Percentiles rank a stretch among this genome's conserved stretches.
Evolutionary conservation across 2,329 filamentous ascomycete species (phyloP).

Genomic region (Ophiocordyceps polyrhachis-furcata): DNA sequence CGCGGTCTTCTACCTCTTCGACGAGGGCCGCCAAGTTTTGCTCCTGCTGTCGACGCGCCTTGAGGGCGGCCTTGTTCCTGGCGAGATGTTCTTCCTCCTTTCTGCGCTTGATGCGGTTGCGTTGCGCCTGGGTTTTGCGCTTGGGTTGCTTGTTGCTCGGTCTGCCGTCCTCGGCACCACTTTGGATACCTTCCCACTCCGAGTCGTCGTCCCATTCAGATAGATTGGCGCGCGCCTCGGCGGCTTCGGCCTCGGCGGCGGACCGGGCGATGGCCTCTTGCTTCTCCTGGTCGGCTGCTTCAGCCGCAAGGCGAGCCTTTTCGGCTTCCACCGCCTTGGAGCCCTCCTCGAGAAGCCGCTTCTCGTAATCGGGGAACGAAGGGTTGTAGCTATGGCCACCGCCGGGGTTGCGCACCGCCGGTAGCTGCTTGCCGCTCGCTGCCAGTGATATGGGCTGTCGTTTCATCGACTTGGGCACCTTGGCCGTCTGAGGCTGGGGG

Average conservation of each 20-base stretch:
- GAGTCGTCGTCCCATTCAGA: slow-evolving; percentile 73
- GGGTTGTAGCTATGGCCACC: slow-evolving; percentile 91
- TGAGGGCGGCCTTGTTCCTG: slow-evolving; percentile 59
- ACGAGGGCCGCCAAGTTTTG: slow-evolving; percentile 54
- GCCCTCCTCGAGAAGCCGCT: slow-evolving; percentile 54
- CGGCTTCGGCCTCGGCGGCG: slow-evolving; percentile 56
- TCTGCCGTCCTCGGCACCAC: slow-evolving; percentile 52
- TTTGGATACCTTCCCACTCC: slow-evolving; percentile 80
- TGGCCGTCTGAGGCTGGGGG: slow-evolving; percentile 43
- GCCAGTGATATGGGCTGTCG: slow-evolving; percentile 63
- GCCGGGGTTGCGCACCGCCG: slow-evolving; percentile 59
- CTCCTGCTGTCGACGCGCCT: slow-evolving; percentile 53
- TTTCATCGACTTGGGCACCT: slow-evolving; percentile 57
- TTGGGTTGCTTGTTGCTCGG: slow-evolving; percentile 49
- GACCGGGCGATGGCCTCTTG: slow-evolving; percentile 50
- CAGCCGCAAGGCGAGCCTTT: slow-evolving; percentile 48
- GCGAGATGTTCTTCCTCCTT: slow-evolving; percentile 69
- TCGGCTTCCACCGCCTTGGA: slow-evolving; percentile 65
- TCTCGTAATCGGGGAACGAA: slow-evolving; percentile 67
- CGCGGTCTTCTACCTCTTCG: slow-evolving; percentile 39
- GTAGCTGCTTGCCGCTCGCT: slow-evolving; percentile 62
- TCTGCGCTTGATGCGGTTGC: slow-evolving; percentile 73
- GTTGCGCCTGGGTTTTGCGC: slow-evolving; percentile 69
- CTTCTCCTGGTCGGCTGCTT: slow-evolving; percentile 46
- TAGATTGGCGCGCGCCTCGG: slow-evolving; percentile 44